Evolutionary conservation across 2,329 filamentous ascomycete genomes (phyloP), one percentile per base, ranked within the genome.

Genomic region (Ophiostoma sp.): DNA sequence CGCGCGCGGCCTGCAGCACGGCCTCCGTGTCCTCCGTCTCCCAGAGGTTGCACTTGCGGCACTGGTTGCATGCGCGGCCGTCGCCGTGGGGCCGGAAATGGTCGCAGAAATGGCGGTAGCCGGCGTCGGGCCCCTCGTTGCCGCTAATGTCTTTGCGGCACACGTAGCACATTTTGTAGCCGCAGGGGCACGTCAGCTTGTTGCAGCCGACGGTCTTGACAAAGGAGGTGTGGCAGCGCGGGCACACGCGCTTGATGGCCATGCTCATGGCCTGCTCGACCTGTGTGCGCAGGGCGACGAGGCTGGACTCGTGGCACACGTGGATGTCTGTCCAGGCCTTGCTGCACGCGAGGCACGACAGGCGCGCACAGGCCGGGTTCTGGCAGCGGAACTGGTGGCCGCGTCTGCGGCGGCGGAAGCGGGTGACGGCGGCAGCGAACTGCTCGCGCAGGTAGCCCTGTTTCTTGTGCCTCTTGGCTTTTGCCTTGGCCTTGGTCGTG

Each of bases 131-230:
- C 15, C 76, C 77, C 17, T 75, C 79, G 48, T 75, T 72, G 67
- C 86, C 82, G 70, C 83, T 82, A 66, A 90, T 87, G 76, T 92
- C 89, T 74, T 90, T 90, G 57, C 95, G 91, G 79, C 95, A 99
- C 66, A 98, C 88, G 77, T 99, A 99, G 79, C 95, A 99, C 94
- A 98, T 98, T 75, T 91, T 90, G 80, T 98, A 98, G 10, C 95
- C 95, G 79, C 95, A 99, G 20, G 93, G 89, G 77, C 95, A 98
- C 6, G 93, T 94, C 57, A 99, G 85, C 81, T 98, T 98, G 83
- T 99, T 99, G 85, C 95, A 99, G 76, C 95, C 95, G 35, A 90
- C 89, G 7, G 89, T 90, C 79, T 98, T 98, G 80, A 99, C 92
- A 78, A 98, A 98, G 20, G 90, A 92, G 11, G 94, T 92, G 75